Evolutionary conservation across 192 early-diverging fungal genomes (phyloP).

Genomic region (Umbelopsis isabellina): DNA sequence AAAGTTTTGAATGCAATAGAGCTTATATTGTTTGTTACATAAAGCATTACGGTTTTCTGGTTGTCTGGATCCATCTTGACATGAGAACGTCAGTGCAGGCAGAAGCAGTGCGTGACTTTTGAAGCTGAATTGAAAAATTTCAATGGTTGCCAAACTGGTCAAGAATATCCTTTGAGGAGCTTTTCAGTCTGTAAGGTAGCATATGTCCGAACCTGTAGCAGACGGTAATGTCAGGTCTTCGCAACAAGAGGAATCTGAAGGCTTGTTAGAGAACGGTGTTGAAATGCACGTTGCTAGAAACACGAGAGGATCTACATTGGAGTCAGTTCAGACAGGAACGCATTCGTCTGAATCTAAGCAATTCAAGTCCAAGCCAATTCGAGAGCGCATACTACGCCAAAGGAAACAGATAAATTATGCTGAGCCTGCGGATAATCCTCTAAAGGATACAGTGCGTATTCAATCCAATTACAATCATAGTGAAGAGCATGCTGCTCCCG

Average conservation of each 20-base stretch:
- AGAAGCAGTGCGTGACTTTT: background rate
- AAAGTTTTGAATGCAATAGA: slow-evolving; percentile 42
- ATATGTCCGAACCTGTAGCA: slow-evolving; percentile 11
- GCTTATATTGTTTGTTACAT: slow-evolving; percentile 31
- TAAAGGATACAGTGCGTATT: background rate
- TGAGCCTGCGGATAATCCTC: slow-evolving; percentile 13
- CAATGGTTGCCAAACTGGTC: background rate
- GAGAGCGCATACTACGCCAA: slow-evolving; percentile 11
- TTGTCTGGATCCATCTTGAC: slow-evolving; percentile 11
- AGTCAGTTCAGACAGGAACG: slow-evolving; percentile 3
- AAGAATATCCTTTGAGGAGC: background rate
- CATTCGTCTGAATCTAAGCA: background rate
- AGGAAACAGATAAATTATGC: slow-evolving; percentile 18
- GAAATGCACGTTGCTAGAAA: background rate
- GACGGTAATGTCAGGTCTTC: background rate
- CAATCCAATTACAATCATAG: background rate
- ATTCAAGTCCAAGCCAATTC: background rate
- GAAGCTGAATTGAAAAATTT: slow-evolving; percentile 1
- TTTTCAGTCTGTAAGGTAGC: background rate
- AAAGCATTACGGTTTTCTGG: slow-evolving; percentile 20
- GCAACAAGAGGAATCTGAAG: slow-evolving; percentile 1
- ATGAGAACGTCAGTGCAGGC: background rate
- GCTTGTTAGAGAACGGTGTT: background rate
- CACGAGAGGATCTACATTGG: background rate
- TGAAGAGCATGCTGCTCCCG: background rate